phyloP scores from a whole-genome alignment of 768 basidiomycete genomes.

The Lenzites betulinus region DNA sequence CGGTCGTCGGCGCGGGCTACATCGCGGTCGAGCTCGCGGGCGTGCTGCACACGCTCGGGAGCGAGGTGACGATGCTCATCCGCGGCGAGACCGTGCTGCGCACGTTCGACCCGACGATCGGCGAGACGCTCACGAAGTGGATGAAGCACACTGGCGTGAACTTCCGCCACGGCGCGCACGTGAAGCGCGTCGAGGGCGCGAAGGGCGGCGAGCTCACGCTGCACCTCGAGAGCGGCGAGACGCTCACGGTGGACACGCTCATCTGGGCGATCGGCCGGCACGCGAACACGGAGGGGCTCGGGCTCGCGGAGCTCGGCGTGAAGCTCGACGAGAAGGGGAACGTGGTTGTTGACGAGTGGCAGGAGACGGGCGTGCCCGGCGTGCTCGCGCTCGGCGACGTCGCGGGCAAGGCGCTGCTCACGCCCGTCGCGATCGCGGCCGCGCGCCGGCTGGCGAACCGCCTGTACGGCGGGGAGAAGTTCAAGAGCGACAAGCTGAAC shows the following conservation, averaged over 20 bases:
- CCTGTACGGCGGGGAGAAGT: conserved; percentile 84
- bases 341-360: conserved; percentile 87
- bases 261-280: conserved; percentile 96
- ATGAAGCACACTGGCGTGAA: conserved; percentile 95
- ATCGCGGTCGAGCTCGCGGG: conserved; percentile 98
- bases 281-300: conserved; percentile 76
- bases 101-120: conserved; percentile 87
- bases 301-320: conserved; percentile 76
- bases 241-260: conserved; percentile 81
- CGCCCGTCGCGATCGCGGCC: conserved; percentile 97
- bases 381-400: conserved; percentile 91
- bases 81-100: conserved; percentile 88
- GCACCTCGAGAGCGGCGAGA: conserved; percentile 72
- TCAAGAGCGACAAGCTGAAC: conserved; percentile 82
- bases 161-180: conserved; percentile 76
- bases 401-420: conserved; percentile 87
- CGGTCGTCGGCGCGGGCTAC: conserved; percentile 95
- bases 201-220: conserved; percentile 75
- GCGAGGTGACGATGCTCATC: conserved; percentile 91
- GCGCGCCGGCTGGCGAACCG: conserved; percentile 88
- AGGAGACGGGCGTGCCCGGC: conserved; percentile 71
- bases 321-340: conserved; percentile 79
- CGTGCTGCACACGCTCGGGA: conserved; percentile 86
- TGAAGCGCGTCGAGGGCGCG: conserved; percentile 74
- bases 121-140: conserved; percentile 84